Percentiles rank a stretch among this genome's conserved stretches.
These are phyloP conservation scores for Glycine soja DNA, from an alignment of 306 rosid species.

Conservation along the genomic window DNA sequence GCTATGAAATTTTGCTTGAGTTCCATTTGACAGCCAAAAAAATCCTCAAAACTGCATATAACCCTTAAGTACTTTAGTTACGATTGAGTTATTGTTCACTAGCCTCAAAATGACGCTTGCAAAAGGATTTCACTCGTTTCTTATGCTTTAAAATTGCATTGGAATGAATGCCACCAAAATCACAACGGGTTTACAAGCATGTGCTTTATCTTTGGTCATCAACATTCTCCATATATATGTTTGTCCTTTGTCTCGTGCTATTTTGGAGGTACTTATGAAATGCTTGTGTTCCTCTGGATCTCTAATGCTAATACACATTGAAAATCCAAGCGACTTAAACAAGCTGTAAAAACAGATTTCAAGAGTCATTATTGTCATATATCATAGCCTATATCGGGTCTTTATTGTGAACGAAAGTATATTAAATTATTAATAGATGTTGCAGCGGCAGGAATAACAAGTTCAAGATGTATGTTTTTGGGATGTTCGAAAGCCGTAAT, in stretches of 20 bases:
- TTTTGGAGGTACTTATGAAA: neutral
- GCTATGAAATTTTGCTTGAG: neutral
- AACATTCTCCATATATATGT: neutral
- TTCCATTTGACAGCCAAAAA: neutral
- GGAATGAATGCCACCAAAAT: neutral
- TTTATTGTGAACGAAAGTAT: neutral
- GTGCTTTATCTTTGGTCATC: neutral
- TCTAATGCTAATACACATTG: no score
- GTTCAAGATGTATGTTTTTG: neutral
- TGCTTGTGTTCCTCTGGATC: neutral
- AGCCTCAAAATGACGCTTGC: neutral
- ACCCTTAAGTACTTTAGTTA: neutral
- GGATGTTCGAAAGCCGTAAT: neutral
- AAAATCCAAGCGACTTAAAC: neutral
- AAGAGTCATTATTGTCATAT: neutral
- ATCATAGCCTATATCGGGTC: neutral
- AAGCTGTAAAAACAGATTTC: neutral
- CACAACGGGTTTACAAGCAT: neutral
- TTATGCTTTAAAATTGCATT: neutral
- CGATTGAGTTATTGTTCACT: neutral
- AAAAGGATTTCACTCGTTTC: neutral
- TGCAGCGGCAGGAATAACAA: neutral
- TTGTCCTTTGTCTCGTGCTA: neutral
- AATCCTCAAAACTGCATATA: neutral
- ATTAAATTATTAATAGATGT: neutral